A percentile compares a stretch with the other conserved stretches of the same genome.
Evolutionary conservation across 371 early-diverging fungal species (phyloP).

Genomic region (Ordospora colligata): DNA sequence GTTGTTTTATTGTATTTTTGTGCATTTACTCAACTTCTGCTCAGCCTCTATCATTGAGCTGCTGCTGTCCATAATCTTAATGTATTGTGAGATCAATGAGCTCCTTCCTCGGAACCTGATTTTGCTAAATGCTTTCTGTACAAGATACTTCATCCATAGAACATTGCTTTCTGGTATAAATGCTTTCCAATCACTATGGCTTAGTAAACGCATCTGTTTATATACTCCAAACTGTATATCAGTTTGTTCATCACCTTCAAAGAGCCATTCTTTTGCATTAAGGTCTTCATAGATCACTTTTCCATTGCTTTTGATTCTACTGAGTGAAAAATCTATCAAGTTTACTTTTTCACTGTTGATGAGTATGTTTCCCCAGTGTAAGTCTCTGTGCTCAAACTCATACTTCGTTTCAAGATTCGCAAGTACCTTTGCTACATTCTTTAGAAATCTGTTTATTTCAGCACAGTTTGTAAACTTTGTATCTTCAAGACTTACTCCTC

Average conservation of each 20-base stretch:
- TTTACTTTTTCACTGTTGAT: slow-evolving; percentile 41
- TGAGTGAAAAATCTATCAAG: slow-evolving; percentile 51
- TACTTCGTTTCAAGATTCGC: slow-evolving; percentile 64
- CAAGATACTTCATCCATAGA: slow-evolving; percentile 45
- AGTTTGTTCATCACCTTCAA: slow-evolving; percentile 65
- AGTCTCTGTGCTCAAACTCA: slow-evolving; percentile 71
- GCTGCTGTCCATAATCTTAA: neutral
- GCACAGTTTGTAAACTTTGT: slow-evolving; percentile 53
- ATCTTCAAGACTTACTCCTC: slow-evolving; percentile 66
- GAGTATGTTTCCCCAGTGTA: slow-evolving; percentile 79
- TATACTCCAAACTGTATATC: slow-evolving; percentile 72
- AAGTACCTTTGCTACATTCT: slow-evolving; percentile 64
- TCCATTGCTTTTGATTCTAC: slow-evolving; percentile 19
- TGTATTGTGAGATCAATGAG: neutral
- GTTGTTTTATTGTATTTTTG: neutral
- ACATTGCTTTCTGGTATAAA: slow-evolving; percentile 64
- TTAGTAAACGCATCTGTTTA: slow-evolving; percentile 65
- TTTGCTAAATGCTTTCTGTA: slow-evolving; percentile 13
- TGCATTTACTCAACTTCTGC: neutral
- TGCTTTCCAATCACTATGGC: slow-evolving; percentile 62
- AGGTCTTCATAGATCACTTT: slow-evolving; percentile 46
- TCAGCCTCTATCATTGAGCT: neutral
- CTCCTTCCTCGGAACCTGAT: neutral
- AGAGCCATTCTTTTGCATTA: slow-evolving; percentile 63
- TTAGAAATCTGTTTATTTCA: slow-evolving; percentile 64